Evolutionary conservation across 495 filamentous ascomycete genomes (phyloP), one percentile per base, ranked within the genome.

Genomic region (Cercophora samala): DNA sequence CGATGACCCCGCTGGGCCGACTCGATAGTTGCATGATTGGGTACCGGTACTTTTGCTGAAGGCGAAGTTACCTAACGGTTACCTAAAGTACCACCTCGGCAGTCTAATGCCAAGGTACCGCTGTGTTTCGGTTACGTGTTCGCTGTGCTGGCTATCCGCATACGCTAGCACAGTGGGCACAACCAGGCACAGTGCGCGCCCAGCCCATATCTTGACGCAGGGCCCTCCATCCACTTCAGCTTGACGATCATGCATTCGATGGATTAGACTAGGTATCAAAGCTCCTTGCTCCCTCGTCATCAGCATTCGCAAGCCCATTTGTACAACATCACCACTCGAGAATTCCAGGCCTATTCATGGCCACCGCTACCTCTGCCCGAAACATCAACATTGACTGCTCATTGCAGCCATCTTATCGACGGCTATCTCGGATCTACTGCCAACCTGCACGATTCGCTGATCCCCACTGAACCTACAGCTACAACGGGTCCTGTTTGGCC

Each of bases 61-160:
- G 62, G 24, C n/a, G 3, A 53, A 18, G 63, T 61, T 69, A 69
- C 67, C 64, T 69, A 69, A 64, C 54, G 1, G 60, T 66, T 64
- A 69, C 67, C 64, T 69, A 66, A 69, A 15, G 17, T 5, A 19
- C 60, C 17, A 58, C 64, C 23, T 2, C 19, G 21, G 64, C 53
- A 37, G 60, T 54, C 13, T 46, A 46, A 21, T 58, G 64, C 67
- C 64, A 66, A 69, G 60, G 64, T 66, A 69, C 37, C 4, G 54
- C 1, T 8, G 19, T 60, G 63, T 69, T 18, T 32, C 37, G n/a
- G 67, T 52, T 32, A 68, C 62, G 21, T 61, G 51, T 46, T 46
- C 15, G 37, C 37, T 46, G 37, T 46, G 37, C 37, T 46, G 37
- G 8, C 37, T 46, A 46, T 46, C 37, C 37, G 37, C 37, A 46